Evolutionary conservation across 257 asterid species (phyloP), one percentile per base, ranked within the genome.

Genomic region (Coffea eugenioides): DNA sequence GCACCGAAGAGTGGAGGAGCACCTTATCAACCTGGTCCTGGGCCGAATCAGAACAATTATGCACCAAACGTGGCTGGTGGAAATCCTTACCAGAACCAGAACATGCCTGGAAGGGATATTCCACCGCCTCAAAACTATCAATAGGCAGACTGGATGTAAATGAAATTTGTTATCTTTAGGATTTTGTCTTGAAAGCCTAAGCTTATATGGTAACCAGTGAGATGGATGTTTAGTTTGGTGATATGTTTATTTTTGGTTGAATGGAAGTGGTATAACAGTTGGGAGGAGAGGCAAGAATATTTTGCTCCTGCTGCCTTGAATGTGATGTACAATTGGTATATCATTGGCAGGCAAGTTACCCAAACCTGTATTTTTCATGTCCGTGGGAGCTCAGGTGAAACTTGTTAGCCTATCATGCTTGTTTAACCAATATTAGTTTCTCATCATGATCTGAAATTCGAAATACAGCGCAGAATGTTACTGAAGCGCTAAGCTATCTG

Each of bases 31-130:
- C 70, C 86, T 21, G 86, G 85, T 31, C 87, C 86, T 3, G 92
- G 83, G 8, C 91, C 67, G 12, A 81, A 77, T 57, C 91, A 83
- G 73, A 73, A 82, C 83, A 83, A 75, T 46, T 85, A 88, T 73
- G 73, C 88, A 6, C 89, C 86, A 8, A 84, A 80, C 41, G 18
- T 21, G 25, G 75, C 64, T 8, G 88, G 81, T 67, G 89, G 84
- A 27, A 74, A 79, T 64, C 85, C 89, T n/a, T 56, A 83, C 72
- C 89, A 83, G 45, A 82, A 64, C 84, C 91, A 85, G 81, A 86
- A 89, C 81, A 71, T 86, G 12, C 90, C 89, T 10, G 94, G 91
- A 76, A 86, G 95, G 83, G 91, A 89, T 69, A 77, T 85, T 79
- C 88, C 89, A 20, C 84, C 77, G 0, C 71, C 76, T 4, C 80